Evolutionary conservation across 176 grass and related monocot species (phyloP), one percentile per base, ranked within the genome.

Genomic region (Olyra latifolia): DNA sequence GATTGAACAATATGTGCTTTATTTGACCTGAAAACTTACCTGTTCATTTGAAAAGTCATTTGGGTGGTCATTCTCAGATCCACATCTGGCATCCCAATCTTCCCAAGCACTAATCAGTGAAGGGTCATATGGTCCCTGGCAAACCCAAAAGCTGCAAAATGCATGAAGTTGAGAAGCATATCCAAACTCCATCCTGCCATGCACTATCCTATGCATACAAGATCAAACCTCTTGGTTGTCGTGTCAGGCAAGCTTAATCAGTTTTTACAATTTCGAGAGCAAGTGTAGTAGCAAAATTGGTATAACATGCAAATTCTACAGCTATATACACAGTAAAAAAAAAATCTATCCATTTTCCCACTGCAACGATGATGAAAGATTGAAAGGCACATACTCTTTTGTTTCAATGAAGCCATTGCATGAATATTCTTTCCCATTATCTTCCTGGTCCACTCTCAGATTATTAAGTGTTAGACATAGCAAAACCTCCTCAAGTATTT

Each of bases 51-150:
- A 48, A 80, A 98, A 98, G 29, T 91, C 92, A 40, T 87, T 91
- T 45, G 95, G 95, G 84, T 98, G 92, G 77, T 98, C 95, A 84
- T 98, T 98, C 79, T 93, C 95, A 52, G 95, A 98, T 78, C 42
- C 53, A 76, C 90, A 35, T 73, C 83, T 68, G 14, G 77, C 54
- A 83, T 98, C 95, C 91, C 88, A 98, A 40, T 87, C 81, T 89
- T 98, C 95, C 95, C 95, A 98, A 61, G 95, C 95, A 45, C 60
- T 85, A 63, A 98, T 68, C 69, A 98, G 75, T 66, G 49, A 82
- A 56, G 68, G 61, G 67, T 91, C 95, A 83, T 98, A 98, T 32
- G 80, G 61, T 49, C 95, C 95, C 73, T 74, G 80, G 69, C 92
- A 98, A 62, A 98, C 85, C 58, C 80, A 77, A 81, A 93, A 94